Conservation (phyloP, 2,329 filamentous ascomycete species). For the Aspergillus sclerotialis region DNA sequence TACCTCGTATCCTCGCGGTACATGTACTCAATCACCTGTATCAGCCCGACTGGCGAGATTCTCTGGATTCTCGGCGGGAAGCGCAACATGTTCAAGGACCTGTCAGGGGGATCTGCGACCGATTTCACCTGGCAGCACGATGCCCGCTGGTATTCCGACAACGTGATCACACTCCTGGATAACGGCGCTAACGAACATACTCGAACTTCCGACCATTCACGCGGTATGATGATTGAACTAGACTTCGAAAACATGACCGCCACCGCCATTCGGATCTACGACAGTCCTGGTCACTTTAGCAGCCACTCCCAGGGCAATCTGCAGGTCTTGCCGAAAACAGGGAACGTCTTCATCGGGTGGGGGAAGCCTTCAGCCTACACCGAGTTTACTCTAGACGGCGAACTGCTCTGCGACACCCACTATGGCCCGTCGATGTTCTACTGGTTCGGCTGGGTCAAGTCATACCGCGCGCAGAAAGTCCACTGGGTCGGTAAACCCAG, state of each 20-base stretch:
- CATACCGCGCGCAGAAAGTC: constrained; percentile 49
- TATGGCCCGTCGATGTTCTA: constrained; percentile 42
- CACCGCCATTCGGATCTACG: constrained; percentile 23
- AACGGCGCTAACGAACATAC: constrained; percentile 16
- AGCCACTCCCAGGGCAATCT: constrained; percentile 10
- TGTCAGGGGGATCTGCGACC: constrained; percentile 15
- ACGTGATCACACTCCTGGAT: constrained; percentile 18
- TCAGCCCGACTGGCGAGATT: constrained; percentile 13
- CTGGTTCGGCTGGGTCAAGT: constrained; percentile 43
- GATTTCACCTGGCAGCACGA: constrained; percentile 24
- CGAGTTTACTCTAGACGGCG: constrained; percentile 32
- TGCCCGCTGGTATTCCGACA: constrained; percentile 19
- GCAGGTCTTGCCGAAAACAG: constrained; percentile 14
- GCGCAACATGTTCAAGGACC: constrained; percentile 20
- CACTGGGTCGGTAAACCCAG: constrained; percentile 47
- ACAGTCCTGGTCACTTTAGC: constrained; percentile 8
- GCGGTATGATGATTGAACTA: constrained; percentile 20
- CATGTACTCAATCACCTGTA: constrained; percentile 25
- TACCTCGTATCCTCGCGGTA: constrained; percentile 38
- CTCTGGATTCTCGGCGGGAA: constrained; percentile 23
- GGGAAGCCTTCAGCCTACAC: constrained; percentile 45
- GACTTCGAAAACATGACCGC: constrained; percentile 44
- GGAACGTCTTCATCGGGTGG: constrained; percentile 45
- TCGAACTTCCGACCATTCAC: constrained; percentile 9
- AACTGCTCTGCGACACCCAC: constrained; percentile 18